Conservation (phyloP, 2,329 filamentous ascomycete species). For the Zasmidium cellare region DNA sequence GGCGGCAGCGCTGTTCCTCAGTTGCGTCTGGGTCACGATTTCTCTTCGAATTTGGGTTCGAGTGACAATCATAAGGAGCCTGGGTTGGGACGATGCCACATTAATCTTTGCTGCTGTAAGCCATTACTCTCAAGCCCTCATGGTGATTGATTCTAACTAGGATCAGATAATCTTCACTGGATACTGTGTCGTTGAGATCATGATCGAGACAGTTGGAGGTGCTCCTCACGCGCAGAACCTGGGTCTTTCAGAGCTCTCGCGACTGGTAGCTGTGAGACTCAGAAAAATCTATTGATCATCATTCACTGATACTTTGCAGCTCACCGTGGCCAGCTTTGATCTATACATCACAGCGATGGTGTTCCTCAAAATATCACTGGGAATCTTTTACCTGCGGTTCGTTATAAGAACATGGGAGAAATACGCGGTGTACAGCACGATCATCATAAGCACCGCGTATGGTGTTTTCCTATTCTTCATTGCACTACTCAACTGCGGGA, state of each 20-base stretch:
- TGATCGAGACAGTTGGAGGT: constrained; percentile 16
- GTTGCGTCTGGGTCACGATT: constrained; percentile 38
- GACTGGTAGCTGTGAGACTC: constrained; percentile 8
- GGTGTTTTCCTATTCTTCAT: constrained; percentile 35
- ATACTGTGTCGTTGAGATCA: constrained; percentile 14
- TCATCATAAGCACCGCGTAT: constrained; percentile 35
- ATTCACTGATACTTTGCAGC: constrained; percentile 12
- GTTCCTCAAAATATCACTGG: constrained; percentile 46
- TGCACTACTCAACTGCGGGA: constrained; percentile 34
- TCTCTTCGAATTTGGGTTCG: constrained; percentile 43
- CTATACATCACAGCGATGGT: constrained; percentile 44
- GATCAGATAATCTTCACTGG: constrained; percentile 19
- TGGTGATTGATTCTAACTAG: neutral
- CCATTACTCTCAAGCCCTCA: neutral
- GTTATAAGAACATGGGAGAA: constrained; percentile 42
- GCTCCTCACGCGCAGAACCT: constrained; percentile 8
- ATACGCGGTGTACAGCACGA: constrained; percentile 26
- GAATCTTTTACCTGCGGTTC: constrained; percentile 47
- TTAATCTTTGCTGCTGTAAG: constrained; percentile 43
- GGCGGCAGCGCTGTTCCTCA: constrained; percentile 9
- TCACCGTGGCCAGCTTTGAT: constrained; percentile 34
- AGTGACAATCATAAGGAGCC: constrained; percentile 38
- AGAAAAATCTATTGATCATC: too few relatives aligned
- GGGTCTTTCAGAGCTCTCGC: constrained; percentile 2
- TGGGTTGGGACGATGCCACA: constrained; percentile 47